Conservation (phyloP, 2,329 filamentous ascomycete genomes). For the Fusarium chlamydosporum region DNA sequence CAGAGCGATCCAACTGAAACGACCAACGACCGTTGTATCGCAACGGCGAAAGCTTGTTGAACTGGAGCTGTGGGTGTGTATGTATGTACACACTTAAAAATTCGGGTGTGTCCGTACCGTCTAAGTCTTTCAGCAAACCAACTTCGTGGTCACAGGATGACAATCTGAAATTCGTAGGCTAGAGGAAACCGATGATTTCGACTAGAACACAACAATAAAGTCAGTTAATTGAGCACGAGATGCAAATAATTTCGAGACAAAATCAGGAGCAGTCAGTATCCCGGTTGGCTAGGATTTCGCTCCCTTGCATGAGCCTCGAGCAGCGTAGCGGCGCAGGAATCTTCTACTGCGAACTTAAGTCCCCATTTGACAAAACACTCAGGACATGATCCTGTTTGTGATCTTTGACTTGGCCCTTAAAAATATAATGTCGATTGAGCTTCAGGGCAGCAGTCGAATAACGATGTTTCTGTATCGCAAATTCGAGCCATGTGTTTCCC, state of each 20-base stretch:
- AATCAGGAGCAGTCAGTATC: conserved; percentile 37
- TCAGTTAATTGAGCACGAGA: conserved; percentile 40
- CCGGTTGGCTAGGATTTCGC: conserved; percentile 33
- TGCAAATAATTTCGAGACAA: conserved; percentile 32
- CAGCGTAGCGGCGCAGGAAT: conserved; percentile 32
- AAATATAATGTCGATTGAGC: conserved; percentile 14
- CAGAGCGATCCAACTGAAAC: conserved; percentile 19
- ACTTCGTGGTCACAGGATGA: conserved; percentile 39
- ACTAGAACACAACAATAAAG: conserved; percentile 36
- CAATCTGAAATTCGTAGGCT: conserved; percentile 19
- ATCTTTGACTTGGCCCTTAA: conserved; percentile 2
- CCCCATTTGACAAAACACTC: conserved; percentile 7
- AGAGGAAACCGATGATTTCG: conserved; percentile 19
- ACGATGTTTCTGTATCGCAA: conserved; percentile 16
- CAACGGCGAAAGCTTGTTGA: conserved; percentile 38
- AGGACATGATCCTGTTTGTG: conserved; percentile 5
- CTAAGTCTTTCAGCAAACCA: conserved; percentile 20
- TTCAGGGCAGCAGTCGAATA: conserved; percentile 2
- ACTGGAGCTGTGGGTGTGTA: conserved; percentile 33
- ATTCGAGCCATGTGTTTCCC: conserved; percentile 25
- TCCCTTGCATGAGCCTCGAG: conserved; percentile 43
- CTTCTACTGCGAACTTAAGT: conserved; percentile 31
- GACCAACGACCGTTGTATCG: conserved; percentile 33
- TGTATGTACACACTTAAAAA: conserved; percentile 24
- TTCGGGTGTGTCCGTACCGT: conserved; percentile 32